phyloP scores from a whole-genome alignment of 108 stramenopile genomes.

The Skeletonema tropicum region DNA sequence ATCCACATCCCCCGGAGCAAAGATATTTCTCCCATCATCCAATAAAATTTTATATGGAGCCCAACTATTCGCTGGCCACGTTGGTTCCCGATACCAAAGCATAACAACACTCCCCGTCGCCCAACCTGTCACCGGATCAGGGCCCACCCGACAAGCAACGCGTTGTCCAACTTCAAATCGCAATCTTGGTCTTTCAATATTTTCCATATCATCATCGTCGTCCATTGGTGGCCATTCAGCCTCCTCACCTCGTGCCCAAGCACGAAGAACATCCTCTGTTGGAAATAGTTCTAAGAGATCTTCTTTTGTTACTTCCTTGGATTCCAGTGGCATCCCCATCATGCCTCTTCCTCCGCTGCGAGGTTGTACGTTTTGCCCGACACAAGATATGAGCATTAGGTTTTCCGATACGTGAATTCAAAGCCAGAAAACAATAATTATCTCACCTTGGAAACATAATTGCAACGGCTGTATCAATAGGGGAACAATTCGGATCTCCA shows the following conservation, averaged over 20 bases:
- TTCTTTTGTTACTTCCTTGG: constrained; percentile 77
- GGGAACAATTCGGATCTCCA: constrained; percentile 86
- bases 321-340: constrained; percentile 77
- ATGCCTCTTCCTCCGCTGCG: constrained; percentile 76
- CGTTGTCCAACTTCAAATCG: constrained; percentile 78
- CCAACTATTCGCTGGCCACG: constrained; percentile 83
- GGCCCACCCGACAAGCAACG: constrained; percentile 89
- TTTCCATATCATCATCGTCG: constrained; percentile 37
- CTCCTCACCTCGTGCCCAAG: constrained; percentile 79
- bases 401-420: not conserved
- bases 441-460: constrained; percentile 66
- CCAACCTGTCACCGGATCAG: constrained; percentile 87
- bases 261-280: constrained; percentile 62
- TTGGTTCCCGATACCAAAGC: constrained; percentile 88
- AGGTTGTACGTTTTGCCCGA: not conserved
- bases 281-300: constrained; percentile 66
- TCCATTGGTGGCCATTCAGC: constrained; percentile 85
- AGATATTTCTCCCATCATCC: constrained; percentile 90
- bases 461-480: constrained; percentile 83
- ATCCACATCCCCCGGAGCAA: constrained; percentile 89
- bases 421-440: not conserved
- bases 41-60: constrained; percentile 93
- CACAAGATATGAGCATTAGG: not conserved
- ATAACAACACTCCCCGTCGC: constrained; percentile 71
- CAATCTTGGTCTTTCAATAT: constrained; percentile 55